These are phyloP conservation scores for Wickerhamomyces sydowiorum DNA, from an alignment of 805 yeast genomes.

Conservation along the genomic window DNA sequence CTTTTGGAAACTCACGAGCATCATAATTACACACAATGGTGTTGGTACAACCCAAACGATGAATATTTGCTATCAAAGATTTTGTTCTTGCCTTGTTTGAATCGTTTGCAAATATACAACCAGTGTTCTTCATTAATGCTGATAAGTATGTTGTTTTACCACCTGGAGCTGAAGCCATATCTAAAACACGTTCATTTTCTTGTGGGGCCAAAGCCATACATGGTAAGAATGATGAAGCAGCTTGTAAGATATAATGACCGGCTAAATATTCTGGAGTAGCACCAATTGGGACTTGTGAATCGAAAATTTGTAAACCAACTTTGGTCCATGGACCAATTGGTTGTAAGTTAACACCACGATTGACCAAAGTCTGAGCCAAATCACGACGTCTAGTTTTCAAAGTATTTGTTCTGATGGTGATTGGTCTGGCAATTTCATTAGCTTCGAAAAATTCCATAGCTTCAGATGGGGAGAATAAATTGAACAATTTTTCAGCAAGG, in stretches of 20 bases:
- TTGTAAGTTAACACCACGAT: slow-evolving; percentile 94
- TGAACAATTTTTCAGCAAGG: slow-evolving; percentile 89
- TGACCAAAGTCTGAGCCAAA: slow-evolving; percentile 88
- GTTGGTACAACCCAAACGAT: slow-evolving; percentile 93
- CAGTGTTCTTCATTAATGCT: slow-evolving; percentile 97
- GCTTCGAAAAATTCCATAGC: slow-evolving; percentile 99
- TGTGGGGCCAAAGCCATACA: slow-evolving; percentile 98
- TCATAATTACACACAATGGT: slow-evolving; percentile 96
- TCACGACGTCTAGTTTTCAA: slow-evolving; percentile 92
- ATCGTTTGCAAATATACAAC: slow-evolving; percentile 95
- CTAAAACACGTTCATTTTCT: slow-evolving; percentile 90
- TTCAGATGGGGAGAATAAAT: slow-evolving; percentile 89
- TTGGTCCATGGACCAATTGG: slow-evolving; percentile 98
- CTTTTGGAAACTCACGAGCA: slow-evolving; percentile 97
- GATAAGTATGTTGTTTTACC: slow-evolving; percentile 95
- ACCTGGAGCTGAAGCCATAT: slow-evolving; percentile 99
- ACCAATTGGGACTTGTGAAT: slow-evolving; percentile 99
- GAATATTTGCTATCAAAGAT: slow-evolving; percentile 94
- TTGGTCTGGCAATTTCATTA: slow-evolving; percentile 93
- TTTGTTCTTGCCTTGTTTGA: slow-evolving; percentile 95
- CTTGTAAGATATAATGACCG: slow-evolving; percentile 96
- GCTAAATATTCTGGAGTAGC: slow-evolving; percentile 99
- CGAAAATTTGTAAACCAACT: slow-evolving; percentile 95
- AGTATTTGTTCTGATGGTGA: slow-evolving; percentile 97
- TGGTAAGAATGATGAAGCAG: slow-evolving; percentile 96